These are phyloP conservation scores for Gelatoporia subvermispora DNA, from an alignment of 768 basidiomycete species.

Conservation along the genomic window DNA sequence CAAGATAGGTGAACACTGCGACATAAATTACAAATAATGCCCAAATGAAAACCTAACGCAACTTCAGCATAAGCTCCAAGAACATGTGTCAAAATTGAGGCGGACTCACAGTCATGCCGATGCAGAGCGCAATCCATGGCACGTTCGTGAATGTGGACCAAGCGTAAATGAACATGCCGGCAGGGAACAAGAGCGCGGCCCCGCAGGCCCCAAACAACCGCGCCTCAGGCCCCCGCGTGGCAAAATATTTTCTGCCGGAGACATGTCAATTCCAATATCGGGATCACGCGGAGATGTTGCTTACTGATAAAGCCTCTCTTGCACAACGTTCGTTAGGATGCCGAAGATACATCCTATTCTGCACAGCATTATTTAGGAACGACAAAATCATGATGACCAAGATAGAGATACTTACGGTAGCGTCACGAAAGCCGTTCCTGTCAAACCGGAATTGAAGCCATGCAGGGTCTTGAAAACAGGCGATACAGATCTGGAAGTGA, in stretches of 20 bases:
- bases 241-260: constrained; percentile 19
- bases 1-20: constrained; percentile 42
- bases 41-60: constrained; percentile 33
- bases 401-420: constrained; percentile 40
- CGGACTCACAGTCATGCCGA: constrained; percentile 39
- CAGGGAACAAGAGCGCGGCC: constrained; percentile 49
- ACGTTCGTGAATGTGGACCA: constrained; percentile 55
- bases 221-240: constrained; percentile 45
- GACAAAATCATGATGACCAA: neutral
- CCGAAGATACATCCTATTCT: constrained; percentile 46
- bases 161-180: constrained; percentile 68
- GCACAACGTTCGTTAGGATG: constrained; percentile 24
- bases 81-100: neutral
- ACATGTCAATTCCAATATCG: neutral
- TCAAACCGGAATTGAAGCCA: constrained; percentile 51
- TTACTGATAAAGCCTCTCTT: constrained; percentile 26
- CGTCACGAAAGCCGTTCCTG: constrained; percentile 55
- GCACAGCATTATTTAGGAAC: neutral
- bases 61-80: neutral
- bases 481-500: constrained; percentile 42
- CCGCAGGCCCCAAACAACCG: constrained; percentile 54
- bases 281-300: constrained; percentile 1
- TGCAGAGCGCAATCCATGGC: constrained; percentile 56
- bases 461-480: constrained; percentile 54
- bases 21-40: constrained; percentile 39